A percentile compares a stretch with the other conserved stretches of the same genome.
Conservation (phyloP, 164 flowering plant species). For the Hamamelis virginiana region DNA sequence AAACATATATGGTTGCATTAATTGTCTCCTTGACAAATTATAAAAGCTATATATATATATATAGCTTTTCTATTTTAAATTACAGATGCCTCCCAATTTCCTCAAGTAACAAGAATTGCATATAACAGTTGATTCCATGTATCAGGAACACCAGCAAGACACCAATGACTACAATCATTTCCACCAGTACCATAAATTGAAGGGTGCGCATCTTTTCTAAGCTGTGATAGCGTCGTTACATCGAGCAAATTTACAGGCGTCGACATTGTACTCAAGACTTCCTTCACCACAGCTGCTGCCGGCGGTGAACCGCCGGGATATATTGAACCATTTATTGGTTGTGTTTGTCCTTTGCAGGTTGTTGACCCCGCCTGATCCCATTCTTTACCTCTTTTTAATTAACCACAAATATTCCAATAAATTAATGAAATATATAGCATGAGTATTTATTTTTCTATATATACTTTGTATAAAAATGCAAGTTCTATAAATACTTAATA, state of each 20-base stretch:
- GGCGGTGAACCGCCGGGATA: slow-evolving; percentile 29
- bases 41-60: no score
- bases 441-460: no score
- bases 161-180: slow-evolving; percentile 58
- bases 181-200: slow-evolving; percentile 30
- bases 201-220: slow-evolving; percentile 52
- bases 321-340: slow-evolving; percentile 28
- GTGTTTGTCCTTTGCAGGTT: slow-evolving; percentile 32
- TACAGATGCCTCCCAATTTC: no score
- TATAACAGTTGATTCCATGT: no score
- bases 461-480: no score
- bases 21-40: no score
- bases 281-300: slow-evolving; percentile 19
- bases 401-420: no score
- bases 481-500: no score
- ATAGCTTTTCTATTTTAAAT: no score
- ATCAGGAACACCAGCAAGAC: slow-evolving; percentile 61
- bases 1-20: no score
- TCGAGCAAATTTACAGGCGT: slow-evolving; percentile 35
- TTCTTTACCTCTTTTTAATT: slow-evolving; percentile 28
- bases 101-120: no score
- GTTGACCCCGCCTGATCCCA: slow-evolving; percentile 23
- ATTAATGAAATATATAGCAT: no score
- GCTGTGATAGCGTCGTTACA: slow-evolving; percentile 33
- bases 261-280: slow-evolving; percentile 28